Base-by-base conservation (phyloP, 2,329 filamentous ascomycete genomes). In the Penicillium griseofulvum region DNA sequence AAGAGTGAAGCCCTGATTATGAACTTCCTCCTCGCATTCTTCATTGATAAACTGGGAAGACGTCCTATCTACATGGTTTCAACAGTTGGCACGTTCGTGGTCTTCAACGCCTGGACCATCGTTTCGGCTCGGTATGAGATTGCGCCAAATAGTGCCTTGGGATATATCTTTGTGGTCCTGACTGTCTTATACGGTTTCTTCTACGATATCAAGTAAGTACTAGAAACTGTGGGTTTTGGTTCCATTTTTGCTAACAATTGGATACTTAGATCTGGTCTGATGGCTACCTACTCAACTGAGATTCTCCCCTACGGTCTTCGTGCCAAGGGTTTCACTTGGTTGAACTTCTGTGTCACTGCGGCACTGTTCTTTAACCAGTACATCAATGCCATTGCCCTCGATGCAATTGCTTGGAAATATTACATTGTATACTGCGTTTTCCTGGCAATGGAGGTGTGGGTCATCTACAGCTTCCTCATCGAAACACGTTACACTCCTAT, bases 261-360 rank as follows among this genome's bases (percentile, higher is more conserved):
- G 26, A 22, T 42, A n/a, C 31, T 34, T 46, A 71, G 62, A 56
- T 65, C 59, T 10, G 65, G 66, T 26, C 58, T 72, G 24, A 58
- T 70, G 22, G 62, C 65, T 19, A 61, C 62, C 4, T 73, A 79
- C 64, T 71, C 73, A 16, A 70, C 73, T 57, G 77, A 79, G 59
- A 77, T 80, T 57, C 62, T 78, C 56, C 76, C 76, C 7, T 79
- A 74, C 71, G 71, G 71, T 58, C 71, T 79, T 51, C 75, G 77
- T 57, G 74, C 75, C 54, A 78, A 78, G 67, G 77, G 76, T 44
- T 65, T 78, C 38, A 66, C 61, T n/a, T 61, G 64, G 58, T 58
- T 68, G 58, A 62, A 66, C 54, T 56, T 68, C 26, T 63, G 59
- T 43, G 59, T 65, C 46, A 61, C 63, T 34, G 52, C 36, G 5